Percentiles rank a stretch among this genome's conserved stretches.
Evolutionary conservation across 108 stramenopile species (phyloP).

Genomic region (Pseudonitzschia multiseries): DNA sequence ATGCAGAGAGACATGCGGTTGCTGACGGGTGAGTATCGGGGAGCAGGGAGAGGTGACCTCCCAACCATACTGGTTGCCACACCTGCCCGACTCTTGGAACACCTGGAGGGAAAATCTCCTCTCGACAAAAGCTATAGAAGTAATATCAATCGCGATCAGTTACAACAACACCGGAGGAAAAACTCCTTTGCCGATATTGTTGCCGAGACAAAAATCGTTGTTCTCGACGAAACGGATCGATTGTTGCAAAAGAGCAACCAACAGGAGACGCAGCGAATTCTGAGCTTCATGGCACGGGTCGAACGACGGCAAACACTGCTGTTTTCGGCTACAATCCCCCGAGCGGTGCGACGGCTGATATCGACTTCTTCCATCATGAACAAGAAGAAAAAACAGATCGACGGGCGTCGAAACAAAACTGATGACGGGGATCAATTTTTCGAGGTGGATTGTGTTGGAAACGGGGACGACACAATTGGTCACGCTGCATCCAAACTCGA

Average conservation of each 20-base stretch:
- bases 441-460: slow-evolving; percentile 63
- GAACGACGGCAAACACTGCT: slow-evolving; percentile 88
- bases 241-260: slow-evolving; percentile 56
- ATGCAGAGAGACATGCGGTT: slow-evolving; percentile 66
- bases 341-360: slow-evolving; percentile 58
- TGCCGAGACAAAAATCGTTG: slow-evolving; percentile 53
- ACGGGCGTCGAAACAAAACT: neutral
- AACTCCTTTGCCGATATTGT: slow-evolving; percentile 26
- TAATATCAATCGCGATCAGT: slow-evolving; percentile 13
- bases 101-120: slow-evolving; percentile 44
- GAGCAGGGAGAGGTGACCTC: slow-evolving; percentile 13
- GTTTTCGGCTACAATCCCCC: slow-evolving; percentile 92
- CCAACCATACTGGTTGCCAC: slow-evolving; percentile 88
- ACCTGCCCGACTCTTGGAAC: slow-evolving; percentile 89
- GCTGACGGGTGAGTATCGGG: slow-evolving; percentile 27
- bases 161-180: slow-evolving; percentile 32
- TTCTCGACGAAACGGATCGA: slow-evolving; percentile 95
- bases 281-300: slow-evolving; percentile 60
- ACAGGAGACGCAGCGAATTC: slow-evolving; percentile 73
- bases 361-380: neutral
- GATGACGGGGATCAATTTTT: slow-evolving; percentile 36
- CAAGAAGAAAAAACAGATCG: slow-evolving; percentile 26
- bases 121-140: neutral
- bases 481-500: slow-evolving; percentile 2
- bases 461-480: slow-evolving; percentile 11